Percentiles rank a stretch among this genome's conserved stretches.
phyloP scores from a whole-genome alignment of 371 early-diverging fungal genomes.

The Lichtheimia hyalospora region DNA sequence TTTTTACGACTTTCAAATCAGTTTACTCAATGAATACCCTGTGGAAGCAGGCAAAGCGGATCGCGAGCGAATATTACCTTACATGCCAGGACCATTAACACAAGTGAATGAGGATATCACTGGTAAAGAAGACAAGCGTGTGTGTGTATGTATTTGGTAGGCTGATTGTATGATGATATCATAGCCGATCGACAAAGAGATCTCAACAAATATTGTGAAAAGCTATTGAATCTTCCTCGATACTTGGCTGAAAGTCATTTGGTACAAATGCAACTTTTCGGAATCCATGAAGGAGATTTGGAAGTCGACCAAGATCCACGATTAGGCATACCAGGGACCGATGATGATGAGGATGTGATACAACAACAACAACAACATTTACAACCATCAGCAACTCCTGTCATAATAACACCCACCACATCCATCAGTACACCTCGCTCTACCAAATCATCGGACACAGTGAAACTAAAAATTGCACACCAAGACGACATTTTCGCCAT shows the following conservation, averaged over 20 bases:
- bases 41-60: conserved; percentile 71
- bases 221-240: conserved; percentile 60
- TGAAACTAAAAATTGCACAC: conserved; percentile 72
- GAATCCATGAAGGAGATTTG: conserved; percentile 66
- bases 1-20: conserved; percentile 80
- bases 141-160: neutral
- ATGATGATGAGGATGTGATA: neutral
- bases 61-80: conserved; percentile 68
- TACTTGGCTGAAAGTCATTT: conserved; percentile 57
- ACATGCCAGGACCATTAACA: conserved; percentile 72
- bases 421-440: conserved; percentile 1
- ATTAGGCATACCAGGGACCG: neutral
- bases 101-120: conserved; percentile 58
- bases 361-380: conserved; percentile 4
- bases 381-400: conserved; percentile 4
- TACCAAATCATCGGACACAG: conserved; percentile 13
- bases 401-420: conserved; percentile 3
- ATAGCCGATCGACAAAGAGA: conserved; percentile 60
- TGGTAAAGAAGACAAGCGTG: conserved; percentile 19
- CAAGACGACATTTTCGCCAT: conserved; percentile 76
- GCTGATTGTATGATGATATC: neutral
- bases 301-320: conserved; percentile 55
- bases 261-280: conserved; percentile 64
- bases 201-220: conserved; percentile 72
- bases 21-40: conserved; percentile 74